Conservation (phyloP, 306 rosid genomes). For the Vigna trinervia region DNA sequence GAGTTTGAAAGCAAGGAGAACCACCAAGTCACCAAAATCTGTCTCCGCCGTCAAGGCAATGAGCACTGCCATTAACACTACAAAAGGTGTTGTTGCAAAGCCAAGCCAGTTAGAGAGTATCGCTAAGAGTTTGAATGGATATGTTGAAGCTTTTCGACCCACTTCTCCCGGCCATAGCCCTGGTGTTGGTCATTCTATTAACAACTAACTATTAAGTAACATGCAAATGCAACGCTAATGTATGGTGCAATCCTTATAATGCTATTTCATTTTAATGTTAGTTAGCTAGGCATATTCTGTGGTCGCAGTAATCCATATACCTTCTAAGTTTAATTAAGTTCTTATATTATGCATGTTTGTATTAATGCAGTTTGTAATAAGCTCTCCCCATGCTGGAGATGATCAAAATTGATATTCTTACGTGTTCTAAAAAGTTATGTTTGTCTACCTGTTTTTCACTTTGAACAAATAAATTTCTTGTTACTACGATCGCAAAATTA, state of each 20-base stretch:
- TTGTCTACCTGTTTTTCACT: not conserved
- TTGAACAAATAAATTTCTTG: not conserved
- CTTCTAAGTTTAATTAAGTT: not conserved
- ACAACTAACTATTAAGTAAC: slow-evolving; percentile 42
- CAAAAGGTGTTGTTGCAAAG: slow-evolving; percentile 30
- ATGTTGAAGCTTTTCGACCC: slow-evolving; percentile 74
- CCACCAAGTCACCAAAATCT: slow-evolving; percentile 12
- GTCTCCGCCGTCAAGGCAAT: not conserved
- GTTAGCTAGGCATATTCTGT: slow-evolving; percentile 20
- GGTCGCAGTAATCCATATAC: not conserved
- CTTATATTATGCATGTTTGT: slow-evolving; percentile 5
- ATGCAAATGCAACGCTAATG: not conserved
- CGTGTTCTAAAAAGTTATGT: not conserved
- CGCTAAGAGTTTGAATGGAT: slow-evolving; percentile 25
- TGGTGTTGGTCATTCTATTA: slow-evolving; percentile 79
- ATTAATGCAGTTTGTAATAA: slow-evolving; percentile 16
- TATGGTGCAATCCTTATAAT: slow-evolving; percentile 12
- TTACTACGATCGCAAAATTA: not conserved
- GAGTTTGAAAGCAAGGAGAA: slow-evolving; percentile 43
- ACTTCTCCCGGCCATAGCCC: slow-evolving; percentile 85
- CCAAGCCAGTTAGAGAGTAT: slow-evolving; percentile 34
- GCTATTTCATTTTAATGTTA: slow-evolving; percentile 31
- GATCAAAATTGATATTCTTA: not conserved
- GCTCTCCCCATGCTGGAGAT: not conserved
- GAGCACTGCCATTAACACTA: not conserved